phyloP scores from a whole-genome alignment of 192 early-diverging fungal genomes.

The Spizellomyces sp. region DNA sequence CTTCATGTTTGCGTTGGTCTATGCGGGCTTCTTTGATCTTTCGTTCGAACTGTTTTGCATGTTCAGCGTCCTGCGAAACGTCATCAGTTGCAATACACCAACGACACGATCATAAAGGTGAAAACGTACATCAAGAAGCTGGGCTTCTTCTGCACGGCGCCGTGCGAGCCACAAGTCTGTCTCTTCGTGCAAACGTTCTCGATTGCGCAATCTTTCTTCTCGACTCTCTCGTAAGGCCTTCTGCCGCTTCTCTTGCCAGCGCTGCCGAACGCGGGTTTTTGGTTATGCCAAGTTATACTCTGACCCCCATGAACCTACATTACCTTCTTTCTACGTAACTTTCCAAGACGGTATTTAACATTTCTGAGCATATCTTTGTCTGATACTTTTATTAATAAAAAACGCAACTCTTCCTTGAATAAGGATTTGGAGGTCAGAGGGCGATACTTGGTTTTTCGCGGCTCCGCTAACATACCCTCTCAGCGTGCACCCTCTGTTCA shows the following conservation, averaged over 20 bases:
- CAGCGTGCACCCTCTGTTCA: background rate
- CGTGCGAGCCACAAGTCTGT: background rate
- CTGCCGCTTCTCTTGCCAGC: background rate
- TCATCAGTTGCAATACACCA: background rate
- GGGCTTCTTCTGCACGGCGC: background rate
- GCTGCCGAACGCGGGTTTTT: background rate
- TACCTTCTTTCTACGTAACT: constrained; percentile 1
- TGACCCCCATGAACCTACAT: background rate
- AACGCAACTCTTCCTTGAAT: background rate
- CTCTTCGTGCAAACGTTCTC: background rate
- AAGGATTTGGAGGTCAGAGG: background rate
- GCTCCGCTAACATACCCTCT: background rate
- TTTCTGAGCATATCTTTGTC: background rate
- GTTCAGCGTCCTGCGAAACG: background rate
- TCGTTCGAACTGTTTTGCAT: background rate
- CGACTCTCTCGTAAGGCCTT: background rate
- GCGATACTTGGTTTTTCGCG: background rate
- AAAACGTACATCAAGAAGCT: background rate
- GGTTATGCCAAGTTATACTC: background rate
- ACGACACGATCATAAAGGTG: background rate
- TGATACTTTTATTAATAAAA: background rate
- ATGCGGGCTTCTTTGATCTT: background rate
- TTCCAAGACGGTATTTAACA: background rate
- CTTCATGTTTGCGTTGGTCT: background rate
- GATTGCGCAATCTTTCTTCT: background rate